Base-by-base conservation (phyloP, 176 grass and related monocot species). In the Luzula sylvatica region DNA sequence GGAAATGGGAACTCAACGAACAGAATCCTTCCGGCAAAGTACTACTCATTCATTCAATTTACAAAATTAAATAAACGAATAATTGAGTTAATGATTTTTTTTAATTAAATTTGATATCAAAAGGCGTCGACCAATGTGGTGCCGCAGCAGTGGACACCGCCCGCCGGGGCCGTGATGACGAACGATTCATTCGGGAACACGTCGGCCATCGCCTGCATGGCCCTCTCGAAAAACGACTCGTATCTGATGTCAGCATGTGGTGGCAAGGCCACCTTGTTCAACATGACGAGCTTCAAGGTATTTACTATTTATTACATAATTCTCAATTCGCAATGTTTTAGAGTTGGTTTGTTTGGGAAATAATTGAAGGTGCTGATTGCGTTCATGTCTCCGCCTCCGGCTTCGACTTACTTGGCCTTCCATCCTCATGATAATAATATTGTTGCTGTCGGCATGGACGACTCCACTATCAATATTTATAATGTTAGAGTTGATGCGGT, bases 221-320 rank as follows among this genome's bases (percentile, higher is more conserved):
- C 90, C 19, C 90, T 96, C 22, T 96, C 90, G 22, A 96, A 96
- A 77, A 96, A 96, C 42, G 84, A 89, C 74, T 89, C 90, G 13
- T 96, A 96, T 71, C 80, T 96, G 54, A 96, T 96, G 90, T 89
- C 90, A 64, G 84, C 90, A 32, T 96, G 90, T 52, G 90, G 84
- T 65, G 90, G 90, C 62, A 96, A 96, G 71, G 84, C 89, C 61
- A 89, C 90, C 59, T 73, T 96, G 47, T 96, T 96, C 76, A 96
- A 89, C 71, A 96, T 96, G 90, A 96, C 82, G 84, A 89, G 80
- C 56, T 96, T 96, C 72, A 89, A 89, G 84, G 90, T 96, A 70
- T 73, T 38, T 14, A 30, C 17, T 23, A 23, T 60, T 35, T 35
- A 47, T 44, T 26, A 45, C 39, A 25, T 61, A 24, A 25, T 61